A percentile compares a stretch with the other conserved stretches of the same genome.
Evolutionary conservation across 768 basidiomycete species (phyloP).

Genomic region (Pleurotus citrinopileatus): DNA sequence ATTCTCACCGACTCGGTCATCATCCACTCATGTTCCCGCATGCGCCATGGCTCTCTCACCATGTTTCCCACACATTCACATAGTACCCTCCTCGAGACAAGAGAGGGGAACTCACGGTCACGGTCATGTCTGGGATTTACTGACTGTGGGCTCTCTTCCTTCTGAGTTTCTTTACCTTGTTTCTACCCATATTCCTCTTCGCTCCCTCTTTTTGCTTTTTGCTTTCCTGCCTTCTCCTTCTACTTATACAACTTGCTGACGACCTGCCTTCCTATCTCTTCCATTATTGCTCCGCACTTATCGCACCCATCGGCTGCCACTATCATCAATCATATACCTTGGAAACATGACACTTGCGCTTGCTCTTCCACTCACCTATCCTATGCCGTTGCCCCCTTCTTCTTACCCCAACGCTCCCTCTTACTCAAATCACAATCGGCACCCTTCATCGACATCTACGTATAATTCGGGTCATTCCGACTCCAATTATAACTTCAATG

Average conservation of each 20-base stretch:
- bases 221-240: neutral
- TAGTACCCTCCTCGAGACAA: neutral
- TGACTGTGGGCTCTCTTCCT: neutral
- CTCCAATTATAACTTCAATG: constrained; percentile 17
- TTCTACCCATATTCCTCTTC: constrained; percentile 19
- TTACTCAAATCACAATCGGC: neutral
- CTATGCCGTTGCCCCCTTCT: constrained; percentile 2
- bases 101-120: neutral
- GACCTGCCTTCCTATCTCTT: constrained; percentile 3
- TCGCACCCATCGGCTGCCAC: neutral
- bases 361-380: neutral
- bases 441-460: neutral
- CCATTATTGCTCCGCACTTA: constrained; percentile 1
- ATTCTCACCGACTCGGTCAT: neutral
- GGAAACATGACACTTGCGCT: constrained; percentile 6
- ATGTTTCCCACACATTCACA: neutral
- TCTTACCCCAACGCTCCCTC: neutral
- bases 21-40: neutral
- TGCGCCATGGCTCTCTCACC: neutral
- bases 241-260: constrained; percentile 4
- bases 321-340: neutral
- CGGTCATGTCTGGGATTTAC: neutral
- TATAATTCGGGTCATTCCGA: neutral
- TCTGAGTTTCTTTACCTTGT: constrained; percentile 14
- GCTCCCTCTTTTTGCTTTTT: neutral